Evolutionary conservation across 768 basidiomycete genomes (phyloP), one percentile per base, ranked within the genome.

Genomic region (Agaricus subrufescens): DNA sequence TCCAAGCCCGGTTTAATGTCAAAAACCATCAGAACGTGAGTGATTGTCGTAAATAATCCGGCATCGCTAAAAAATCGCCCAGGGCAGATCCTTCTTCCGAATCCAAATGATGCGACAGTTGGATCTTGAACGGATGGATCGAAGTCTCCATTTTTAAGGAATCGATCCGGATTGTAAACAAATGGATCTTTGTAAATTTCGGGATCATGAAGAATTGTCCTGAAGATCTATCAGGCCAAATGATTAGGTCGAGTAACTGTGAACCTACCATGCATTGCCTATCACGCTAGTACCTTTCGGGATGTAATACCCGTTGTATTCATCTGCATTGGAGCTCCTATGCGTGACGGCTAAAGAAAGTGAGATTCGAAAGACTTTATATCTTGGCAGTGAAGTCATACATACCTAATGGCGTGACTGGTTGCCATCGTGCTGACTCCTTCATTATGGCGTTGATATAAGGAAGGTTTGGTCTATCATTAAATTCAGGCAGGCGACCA

Each of bases 341-440:
- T 50, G 49, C 0, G 49, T 15, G 6, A 50, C 37, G 15, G 49
- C 49, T 50, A 19, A 8, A 9, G 31, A 19, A 8, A 14, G 31
- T 14, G 40, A 42, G 6, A 5, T 42, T 19, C n/a, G 12, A 19
- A 42, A 12, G 40, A 15, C 10, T 9, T 29, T 5, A 19, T 15
- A 42, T 19, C 3, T 5, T 31, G n/a, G 19, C 29, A 14, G 12
- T 12, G 31, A 12, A 34, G 23, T 12, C 6, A 15, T 9, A 54
- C 59, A 7, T 44, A 59, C 62, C 54, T 10, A 71, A 48, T 3
- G 73, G 73, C 0, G 60, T 62, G 4, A 69, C 61, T 29, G 62
- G 62, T 31, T 68, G 63, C 73, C 72, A 73, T 26, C 74, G 60
- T 27, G 71, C 57, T 0, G 67, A 61, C 58, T 77, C 75, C 52